Evolutionary conservation across 805 yeast species (phyloP), one percentile per base, ranked within the genome.

Genomic region (Pichia pseudocactophila): DNA sequence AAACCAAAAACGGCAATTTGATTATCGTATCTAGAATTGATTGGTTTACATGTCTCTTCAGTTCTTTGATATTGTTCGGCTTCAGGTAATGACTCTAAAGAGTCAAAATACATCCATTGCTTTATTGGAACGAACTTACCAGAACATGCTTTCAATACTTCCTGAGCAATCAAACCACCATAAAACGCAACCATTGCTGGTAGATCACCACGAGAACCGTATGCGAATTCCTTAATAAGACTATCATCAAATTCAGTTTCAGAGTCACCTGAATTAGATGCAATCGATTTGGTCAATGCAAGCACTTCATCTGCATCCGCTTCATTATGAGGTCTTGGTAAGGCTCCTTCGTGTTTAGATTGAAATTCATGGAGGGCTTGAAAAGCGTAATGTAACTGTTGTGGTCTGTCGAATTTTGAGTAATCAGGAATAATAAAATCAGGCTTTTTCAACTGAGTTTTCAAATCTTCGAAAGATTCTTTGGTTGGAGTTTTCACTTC

Each of bases 131-230:
- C 77, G 57, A 89, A 92, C 65, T 92, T 92, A 39, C 97, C 95
- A 10, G 97, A 85, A 53, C 89, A 83, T 35, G 95, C 95, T 66
- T 92, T 92, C 58, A 92, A 73, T 17, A 86, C 96, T 65, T 92
- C 98, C 64, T 92, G 98, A 3, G 98, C 98, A 36, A 86, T 82
- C 42, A 90, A 69, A 28, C 97, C 97, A 62, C 98, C 98, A 56
- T 79, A 76, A 47, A 89, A 82, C 2, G 97, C 97, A 50, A 78
- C 80, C 58, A 87, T 65, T 30, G 90, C 95, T 17, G 96, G 95
- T 37, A 90, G 64, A 55, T 90, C 96, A 64, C 98, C 98, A 40
- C 80, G 73, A 2, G 97, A 82, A 61, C 90, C 96, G 63, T 69
- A 84, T 0, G 96, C 67, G 47, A 92, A 68, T 56, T 85, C 89